Evolutionary conservation across 768 basidiomycete species (phyloP).

Genomic region (Xanthoconium purpureum): DNA sequence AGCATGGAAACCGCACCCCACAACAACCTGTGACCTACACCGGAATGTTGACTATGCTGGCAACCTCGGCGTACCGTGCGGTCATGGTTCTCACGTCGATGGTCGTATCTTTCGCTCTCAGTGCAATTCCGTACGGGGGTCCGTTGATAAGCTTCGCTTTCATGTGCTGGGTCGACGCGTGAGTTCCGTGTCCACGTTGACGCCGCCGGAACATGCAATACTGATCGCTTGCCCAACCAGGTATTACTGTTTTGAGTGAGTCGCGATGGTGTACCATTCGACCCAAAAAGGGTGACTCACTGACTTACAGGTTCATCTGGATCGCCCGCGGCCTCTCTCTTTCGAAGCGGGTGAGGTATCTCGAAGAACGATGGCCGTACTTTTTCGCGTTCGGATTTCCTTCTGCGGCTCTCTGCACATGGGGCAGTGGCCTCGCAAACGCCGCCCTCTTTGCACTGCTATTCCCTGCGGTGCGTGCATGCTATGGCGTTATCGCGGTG

Average conservation of each 20-base stretch:
- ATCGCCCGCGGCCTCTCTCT: constrained; percentile 70
- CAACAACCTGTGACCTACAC: constrained; percentile 59
- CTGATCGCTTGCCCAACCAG: constrained; percentile 36
- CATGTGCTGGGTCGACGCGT: constrained; percentile 86
- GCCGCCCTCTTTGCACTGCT: constrained; percentile 81
- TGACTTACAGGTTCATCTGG: constrained; percentile 65
- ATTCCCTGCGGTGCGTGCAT: constrained; percentile 64
- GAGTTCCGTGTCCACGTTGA: constrained; percentile 38
- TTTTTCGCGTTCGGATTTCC: constrained; percentile 85
- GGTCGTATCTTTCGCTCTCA: constrained; percentile 60
- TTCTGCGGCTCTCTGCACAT: constrained; percentile 66
- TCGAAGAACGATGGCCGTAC: constrained; percentile 90
- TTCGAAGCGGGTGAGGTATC: constrained; percentile 61
- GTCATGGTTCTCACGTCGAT: constrained; percentile 82
- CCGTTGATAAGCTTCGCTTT: constrained; percentile 61
- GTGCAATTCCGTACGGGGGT: constrained; percentile 64
- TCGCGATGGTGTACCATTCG: constrained; percentile 2
- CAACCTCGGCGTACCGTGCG: constrained; percentile 76
- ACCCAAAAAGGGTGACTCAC: background rate
- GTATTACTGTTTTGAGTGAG: constrained; percentile 89
- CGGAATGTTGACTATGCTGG: constrained; percentile 69
- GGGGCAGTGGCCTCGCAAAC: constrained; percentile 72
- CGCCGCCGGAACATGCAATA: background rate
- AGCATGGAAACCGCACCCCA: constrained; percentile 60
- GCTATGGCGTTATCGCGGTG: background rate